Conservation (phyloP, 2,329 filamentous ascomycete genomes). For the Hypomyces perniciosus region DNA sequence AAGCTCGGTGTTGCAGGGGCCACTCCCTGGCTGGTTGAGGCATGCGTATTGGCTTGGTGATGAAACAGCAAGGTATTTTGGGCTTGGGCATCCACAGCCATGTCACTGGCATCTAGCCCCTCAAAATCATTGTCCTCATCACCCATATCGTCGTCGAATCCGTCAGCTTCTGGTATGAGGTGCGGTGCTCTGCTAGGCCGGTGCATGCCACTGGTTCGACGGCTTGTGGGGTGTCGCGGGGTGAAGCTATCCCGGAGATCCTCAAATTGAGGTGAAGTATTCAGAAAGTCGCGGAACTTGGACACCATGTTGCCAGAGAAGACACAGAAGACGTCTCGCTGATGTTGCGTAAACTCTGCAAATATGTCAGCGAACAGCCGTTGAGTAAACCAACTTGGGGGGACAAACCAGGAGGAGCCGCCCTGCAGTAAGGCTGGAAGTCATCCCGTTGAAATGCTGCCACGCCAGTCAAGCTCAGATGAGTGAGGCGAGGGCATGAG, state of each 20-base stretch:
- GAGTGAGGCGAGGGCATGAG: slow-evolving; percentile 84
- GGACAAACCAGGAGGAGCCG: slow-evolving; percentile 64
- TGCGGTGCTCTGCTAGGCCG: slow-evolving; percentile 16
- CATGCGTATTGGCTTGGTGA: slow-evolving; percentile 19
- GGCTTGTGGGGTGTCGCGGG: slow-evolving; percentile 10
- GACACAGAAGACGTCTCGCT: slow-evolving; percentile 93
- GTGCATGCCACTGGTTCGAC: slow-evolving; percentile 13
- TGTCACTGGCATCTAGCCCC: slow-evolving; percentile 33
- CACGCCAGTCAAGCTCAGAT: slow-evolving; percentile 90
- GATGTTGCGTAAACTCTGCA: slow-evolving; percentile 90
- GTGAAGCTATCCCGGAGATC: slow-evolving; percentile 32
- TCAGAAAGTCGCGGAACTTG: slow-evolving; percentile 72
- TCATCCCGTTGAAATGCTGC: slow-evolving; percentile 84
- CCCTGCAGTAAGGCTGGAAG: slow-evolving; percentile 76
- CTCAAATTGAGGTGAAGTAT: slow-evolving; percentile 45
- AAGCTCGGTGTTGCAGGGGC: no score
- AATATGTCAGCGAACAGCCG: slow-evolving; percentile 19
- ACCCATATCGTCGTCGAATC: slow-evolving; percentile 37
- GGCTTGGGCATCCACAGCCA: slow-evolving; percentile 29
- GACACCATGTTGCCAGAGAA: slow-evolving; percentile 85
- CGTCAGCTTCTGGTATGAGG: slow-evolving; percentile 25
- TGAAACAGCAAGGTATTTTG: slow-evolving; percentile 20
- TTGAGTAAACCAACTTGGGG: not conserved
- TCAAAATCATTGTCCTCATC: slow-evolving; percentile 42
- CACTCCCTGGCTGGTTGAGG: slow-evolving; percentile 15